Evolutionary conservation across 495 filamentous ascomycete species (phyloP).

Genomic region (Podospora sp.): DNA sequence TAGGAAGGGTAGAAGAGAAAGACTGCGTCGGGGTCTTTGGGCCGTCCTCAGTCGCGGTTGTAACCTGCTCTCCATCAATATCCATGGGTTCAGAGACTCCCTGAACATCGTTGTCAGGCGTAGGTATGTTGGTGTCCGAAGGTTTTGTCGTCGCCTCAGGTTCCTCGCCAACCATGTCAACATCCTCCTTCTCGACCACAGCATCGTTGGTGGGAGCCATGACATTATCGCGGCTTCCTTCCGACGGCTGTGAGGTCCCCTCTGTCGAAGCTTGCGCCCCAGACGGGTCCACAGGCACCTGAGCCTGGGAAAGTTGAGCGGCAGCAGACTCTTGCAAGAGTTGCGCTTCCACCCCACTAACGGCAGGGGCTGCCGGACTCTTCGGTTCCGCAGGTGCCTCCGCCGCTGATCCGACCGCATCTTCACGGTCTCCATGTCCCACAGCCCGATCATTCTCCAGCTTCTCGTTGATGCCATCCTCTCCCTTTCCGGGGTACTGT

Average conservation of each 20-base stretch:
- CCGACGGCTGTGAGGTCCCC: background rate
- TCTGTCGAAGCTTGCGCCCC: background rate
- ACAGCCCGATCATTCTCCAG: background rate
- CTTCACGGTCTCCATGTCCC: constrained; percentile 18
- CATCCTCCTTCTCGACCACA: background rate
- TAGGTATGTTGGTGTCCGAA: background rate
- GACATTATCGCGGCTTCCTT: background rate
- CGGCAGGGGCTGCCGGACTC: background rate
- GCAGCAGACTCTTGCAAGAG: constrained; percentile 45
- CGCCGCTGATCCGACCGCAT: constrained; percentile 16
- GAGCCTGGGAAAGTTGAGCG: constrained; percentile 23
- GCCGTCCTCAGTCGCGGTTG: background rate
- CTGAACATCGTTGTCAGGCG: background rate
- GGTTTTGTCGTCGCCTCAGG: background rate
- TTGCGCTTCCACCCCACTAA: constrained; percentile 43
- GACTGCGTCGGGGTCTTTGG: background rate
- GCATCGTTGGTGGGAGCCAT: background rate
- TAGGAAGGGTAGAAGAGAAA: background rate
- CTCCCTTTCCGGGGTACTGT: constrained; percentile 40
- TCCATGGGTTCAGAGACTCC: background rate
- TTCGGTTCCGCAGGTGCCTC: constrained; percentile 20
- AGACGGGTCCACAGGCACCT: background rate
- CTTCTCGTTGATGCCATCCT: constrained; percentile 31
- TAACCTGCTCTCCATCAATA: background rate
- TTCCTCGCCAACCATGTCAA: background rate